Conservation (phyloP, 2,329 filamentous ascomycete species). For the Ceratocystis lukuohia region DNA sequence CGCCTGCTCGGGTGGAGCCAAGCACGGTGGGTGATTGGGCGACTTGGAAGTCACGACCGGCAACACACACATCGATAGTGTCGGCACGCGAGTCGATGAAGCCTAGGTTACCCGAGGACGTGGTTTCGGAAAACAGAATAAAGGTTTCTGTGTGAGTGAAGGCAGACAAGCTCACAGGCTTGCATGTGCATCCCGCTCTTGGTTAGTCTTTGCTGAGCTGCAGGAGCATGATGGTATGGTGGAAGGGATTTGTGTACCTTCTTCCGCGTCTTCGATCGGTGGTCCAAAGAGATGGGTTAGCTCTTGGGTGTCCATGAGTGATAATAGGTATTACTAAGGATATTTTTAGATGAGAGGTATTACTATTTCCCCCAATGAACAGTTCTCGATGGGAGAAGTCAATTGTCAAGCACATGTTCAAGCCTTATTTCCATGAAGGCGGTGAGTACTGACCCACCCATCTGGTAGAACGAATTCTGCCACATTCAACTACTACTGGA, state of each 20-base stretch:
- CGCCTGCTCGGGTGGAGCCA: slow-evolving; percentile 55
- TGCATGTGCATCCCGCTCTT: neutral
- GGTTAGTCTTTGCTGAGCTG: neutral
- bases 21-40: slow-evolving; percentile 75
- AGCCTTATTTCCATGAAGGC: neutral
- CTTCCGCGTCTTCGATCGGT: slow-evolving; percentile 37
- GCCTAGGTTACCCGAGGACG: slow-evolving; percentile 66
- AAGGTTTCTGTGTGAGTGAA: slow-evolving; percentile 58
- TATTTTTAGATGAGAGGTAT: neutral
- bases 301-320: slow-evolving; percentile 12
- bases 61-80: slow-evolving; percentile 53
- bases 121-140: slow-evolving; percentile 63
- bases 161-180: neutral
- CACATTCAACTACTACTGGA: neutral
- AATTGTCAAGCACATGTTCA: neutral
- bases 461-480: neutral
- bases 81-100: slow-evolving; percentile 63
- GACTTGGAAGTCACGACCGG: slow-evolving; percentile 57
- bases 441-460: neutral
- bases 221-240: slow-evolving; percentile 1
- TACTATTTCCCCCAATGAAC: neutral
- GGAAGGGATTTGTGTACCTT: slow-evolving; percentile 27
- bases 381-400: neutral
- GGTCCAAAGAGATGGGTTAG: slow-evolving; percentile 16
- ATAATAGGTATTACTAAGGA: neutral